phyloP scores from a whole-genome alignment of 2,329 filamentous ascomycete species.

The Colletotrichum limetticola region DNA sequence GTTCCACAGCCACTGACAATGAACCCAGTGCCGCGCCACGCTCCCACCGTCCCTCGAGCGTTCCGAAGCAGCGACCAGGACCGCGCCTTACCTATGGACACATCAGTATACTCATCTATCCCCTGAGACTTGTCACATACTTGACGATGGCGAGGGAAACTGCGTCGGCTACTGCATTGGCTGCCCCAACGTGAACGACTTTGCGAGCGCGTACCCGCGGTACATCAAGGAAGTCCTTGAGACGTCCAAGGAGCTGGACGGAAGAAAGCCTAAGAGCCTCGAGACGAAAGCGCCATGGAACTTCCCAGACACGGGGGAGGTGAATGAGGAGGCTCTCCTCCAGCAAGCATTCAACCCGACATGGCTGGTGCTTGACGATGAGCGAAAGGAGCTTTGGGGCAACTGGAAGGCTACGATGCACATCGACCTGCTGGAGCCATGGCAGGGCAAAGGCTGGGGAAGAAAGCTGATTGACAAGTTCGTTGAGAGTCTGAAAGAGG shows the following conservation, averaged over 20 bases:
- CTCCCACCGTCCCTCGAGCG: conserved; percentile 54
- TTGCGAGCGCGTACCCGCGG: conserved; percentile 49
- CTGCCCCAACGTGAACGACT: conserved; percentile 53
- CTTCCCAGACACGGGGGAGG: conserved; percentile 34
- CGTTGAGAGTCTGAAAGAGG: conserved; percentile 48
- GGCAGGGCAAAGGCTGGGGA: conserved; percentile 57
- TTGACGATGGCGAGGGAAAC: conserved; percentile 57
- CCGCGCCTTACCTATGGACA: conserved; percentile 62
- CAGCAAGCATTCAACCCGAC: conserved; percentile 54
- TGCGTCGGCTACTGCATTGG: conserved; percentile 63
- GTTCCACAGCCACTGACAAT: background rate
- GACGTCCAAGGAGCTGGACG: conserved; percentile 37
- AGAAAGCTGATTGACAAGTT: conserved; percentile 52
- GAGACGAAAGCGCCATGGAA: conserved; percentile 45
- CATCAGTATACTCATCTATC: conserved; percentile 60
- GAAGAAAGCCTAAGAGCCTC: conserved; percentile 38
- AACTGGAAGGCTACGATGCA: conserved; percentile 58
- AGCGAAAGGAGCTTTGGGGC: conserved; percentile 46
- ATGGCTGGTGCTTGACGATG: conserved; percentile 50
- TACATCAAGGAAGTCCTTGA: conserved; percentile 52
- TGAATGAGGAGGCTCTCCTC: conserved; percentile 49
- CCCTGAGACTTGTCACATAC: conserved; percentile 56
- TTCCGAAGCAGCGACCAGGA: conserved; percentile 46
- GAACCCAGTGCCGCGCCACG: conserved; percentile 56
- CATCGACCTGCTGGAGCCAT: conserved; percentile 56